A percentile compares a stretch with the other conserved stretches of the same genome.
Evolutionary conservation across 2,329 filamentous ascomycete genomes (phyloP).

Genomic region (Ophiostoma perfectum): DNA sequence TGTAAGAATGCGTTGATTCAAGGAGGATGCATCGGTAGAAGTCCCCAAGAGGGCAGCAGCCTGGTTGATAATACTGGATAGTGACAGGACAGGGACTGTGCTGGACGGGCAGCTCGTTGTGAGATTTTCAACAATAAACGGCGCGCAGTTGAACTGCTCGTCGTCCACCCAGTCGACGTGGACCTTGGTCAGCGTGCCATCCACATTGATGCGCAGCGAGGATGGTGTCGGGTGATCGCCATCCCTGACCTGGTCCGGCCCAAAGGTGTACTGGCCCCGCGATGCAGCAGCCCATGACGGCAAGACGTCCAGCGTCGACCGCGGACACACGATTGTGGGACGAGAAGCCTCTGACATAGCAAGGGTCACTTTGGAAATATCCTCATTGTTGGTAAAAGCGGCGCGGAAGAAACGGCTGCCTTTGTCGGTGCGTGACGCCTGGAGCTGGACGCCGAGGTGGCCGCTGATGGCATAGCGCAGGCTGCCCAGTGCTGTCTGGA

Average conservation of each 20-base stretch:
- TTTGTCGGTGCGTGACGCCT: background rate
- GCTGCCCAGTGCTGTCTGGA: constrained; percentile 39
- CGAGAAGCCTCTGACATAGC: background rate
- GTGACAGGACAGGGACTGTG: background rate
- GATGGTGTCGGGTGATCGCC: constrained; percentile 31
- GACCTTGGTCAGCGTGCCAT: background rate
- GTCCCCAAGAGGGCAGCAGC: background rate
- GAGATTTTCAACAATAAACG: background rate
- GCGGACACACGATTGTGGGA: constrained; percentile 38
- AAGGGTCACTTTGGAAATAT: background rate
- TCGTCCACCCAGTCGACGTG: constrained; percentile 10
- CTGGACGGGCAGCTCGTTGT: background rate
- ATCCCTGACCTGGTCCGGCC: constrained; percentile 29
- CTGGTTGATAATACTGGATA: background rate
- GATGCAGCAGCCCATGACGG: constrained; percentile 38
- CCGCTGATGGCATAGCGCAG: constrained; percentile 46
- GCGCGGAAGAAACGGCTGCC: background rate
- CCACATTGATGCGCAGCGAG: background rate
- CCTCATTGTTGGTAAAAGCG: background rate
- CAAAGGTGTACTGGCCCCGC: constrained; percentile 30
- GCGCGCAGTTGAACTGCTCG: background rate
- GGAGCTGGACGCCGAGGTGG: constrained; percentile 37
- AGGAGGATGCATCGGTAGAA: background rate
- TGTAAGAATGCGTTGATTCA: background rate
- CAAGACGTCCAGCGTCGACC: constrained; percentile 35